Percentiles rank a stretch among this genome's conserved stretches.
Evolutionary conservation across 2,329 filamentous ascomycete genomes (phyloP).

Genomic region (Mycosphaerella sp.): DNA sequence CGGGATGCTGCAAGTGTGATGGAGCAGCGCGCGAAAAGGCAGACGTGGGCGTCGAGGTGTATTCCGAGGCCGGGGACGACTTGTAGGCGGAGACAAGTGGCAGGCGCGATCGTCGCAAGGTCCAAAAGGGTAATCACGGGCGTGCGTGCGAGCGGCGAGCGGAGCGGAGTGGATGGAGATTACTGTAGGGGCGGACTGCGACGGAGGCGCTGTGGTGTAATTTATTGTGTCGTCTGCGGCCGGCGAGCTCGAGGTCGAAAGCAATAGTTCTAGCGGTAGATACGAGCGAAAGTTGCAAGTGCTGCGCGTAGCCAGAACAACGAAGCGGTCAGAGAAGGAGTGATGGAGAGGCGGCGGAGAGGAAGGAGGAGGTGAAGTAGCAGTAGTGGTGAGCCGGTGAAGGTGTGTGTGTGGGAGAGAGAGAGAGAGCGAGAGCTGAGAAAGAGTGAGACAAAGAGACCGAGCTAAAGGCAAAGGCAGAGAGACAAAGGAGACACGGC

Average conservation of each 20-base stretch:
- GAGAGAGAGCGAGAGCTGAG: no score
- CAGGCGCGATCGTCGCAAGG: constrained; percentile 6
- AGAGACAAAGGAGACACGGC: no score
- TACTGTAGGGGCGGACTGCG: neutral
- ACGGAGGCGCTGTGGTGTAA: neutral
- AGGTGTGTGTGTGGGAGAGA: neutral
- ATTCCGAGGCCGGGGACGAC: neutral
- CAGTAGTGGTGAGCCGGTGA: neutral
- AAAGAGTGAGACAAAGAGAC: no score
- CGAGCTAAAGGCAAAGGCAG: no score
- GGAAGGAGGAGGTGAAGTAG: neutral
- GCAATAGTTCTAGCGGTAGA: neutral
- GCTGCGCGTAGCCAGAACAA: neutral
- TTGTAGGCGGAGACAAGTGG: neutral
- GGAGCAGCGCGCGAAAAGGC: neutral
- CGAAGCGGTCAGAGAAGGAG: neutral
- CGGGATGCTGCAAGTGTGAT: neutral
- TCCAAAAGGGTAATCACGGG: neutral
- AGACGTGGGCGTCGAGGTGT: neutral
- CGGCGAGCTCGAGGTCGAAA: neutral
- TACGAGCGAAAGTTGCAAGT: neutral
- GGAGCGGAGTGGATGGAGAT: neutral
- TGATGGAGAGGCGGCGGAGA: neutral
- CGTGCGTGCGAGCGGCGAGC: neutral
- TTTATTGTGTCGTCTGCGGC: neutral